Conservation (phyloP, 2,329 filamentous ascomycete genomes). For the Exophiala sp. region DNA sequence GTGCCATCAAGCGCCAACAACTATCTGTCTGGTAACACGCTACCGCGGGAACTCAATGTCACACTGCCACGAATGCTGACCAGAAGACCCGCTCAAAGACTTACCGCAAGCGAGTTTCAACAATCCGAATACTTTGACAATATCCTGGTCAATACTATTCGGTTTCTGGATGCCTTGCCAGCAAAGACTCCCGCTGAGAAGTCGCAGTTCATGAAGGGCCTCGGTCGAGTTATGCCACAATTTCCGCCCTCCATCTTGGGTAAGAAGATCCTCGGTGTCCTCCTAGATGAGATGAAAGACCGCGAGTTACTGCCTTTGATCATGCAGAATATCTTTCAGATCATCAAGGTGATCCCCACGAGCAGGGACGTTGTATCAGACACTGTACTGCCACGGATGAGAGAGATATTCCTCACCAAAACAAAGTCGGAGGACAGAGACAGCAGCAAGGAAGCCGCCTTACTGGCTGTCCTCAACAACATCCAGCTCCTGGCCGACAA, state of each 20-base stretch:
- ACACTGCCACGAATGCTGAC: constrained; percentile 84
- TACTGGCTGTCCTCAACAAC: constrained; percentile 87
- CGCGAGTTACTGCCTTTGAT: constrained; percentile 77
- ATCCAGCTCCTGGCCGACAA: constrained; percentile 70
- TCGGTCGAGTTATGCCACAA: constrained; percentile 79
- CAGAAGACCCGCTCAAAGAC: constrained; percentile 74
- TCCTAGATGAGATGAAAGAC: constrained; percentile 92
- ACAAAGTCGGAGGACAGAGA: constrained; percentile 63
- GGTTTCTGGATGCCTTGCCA: constrained; percentile 84
- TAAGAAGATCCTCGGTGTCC: constrained; percentile 81
- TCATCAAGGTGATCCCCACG: constrained; percentile 70
- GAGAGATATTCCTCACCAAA: constrained; percentile 69
- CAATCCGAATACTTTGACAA: constrained; percentile 96
- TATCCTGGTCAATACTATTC: constrained; percentile 89
- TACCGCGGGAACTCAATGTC: constrained; percentile 72
- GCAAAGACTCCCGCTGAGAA: constrained; percentile 91
- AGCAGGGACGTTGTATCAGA: constrained; percentile 76
- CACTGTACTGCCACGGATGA: constrained; percentile 74
- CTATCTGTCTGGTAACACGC: constrained; percentile 69
- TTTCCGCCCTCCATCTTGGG: constrained; percentile 92
- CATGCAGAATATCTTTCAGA: constrained; percentile 86
- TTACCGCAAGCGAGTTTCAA: constrained; percentile 87
- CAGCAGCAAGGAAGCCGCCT: constrained; percentile 73
- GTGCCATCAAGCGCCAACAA: constrained; percentile 76
- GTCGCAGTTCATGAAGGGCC: constrained; percentile 78